phyloP scores from a whole-genome alignment of 129 eudicot species.

The Flaveria ramosissima region DNA sequence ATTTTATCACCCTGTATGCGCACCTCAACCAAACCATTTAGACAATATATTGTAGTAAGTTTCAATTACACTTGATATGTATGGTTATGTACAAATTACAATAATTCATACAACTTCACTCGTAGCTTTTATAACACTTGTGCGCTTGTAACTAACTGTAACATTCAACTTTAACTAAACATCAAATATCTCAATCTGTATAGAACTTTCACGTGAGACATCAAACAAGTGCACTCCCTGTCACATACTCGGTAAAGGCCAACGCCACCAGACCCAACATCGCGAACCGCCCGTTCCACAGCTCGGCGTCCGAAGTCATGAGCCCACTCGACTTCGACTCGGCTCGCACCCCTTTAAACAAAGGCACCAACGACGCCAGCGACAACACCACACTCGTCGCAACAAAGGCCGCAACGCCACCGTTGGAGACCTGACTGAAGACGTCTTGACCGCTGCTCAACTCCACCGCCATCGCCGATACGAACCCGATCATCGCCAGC shows the following conservation, averaged over 20 bases:
- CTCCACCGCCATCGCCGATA: slow-evolving; percentile 69
- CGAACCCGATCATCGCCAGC: slow-evolving; percentile 84
- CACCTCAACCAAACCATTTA: no score
- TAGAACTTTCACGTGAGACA: neutral
- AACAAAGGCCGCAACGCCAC: slow-evolving; percentile 62
- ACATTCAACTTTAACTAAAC: no score
- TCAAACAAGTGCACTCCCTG: slow-evolving; percentile 64
- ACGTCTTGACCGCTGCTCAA: slow-evolving; percentile 58
- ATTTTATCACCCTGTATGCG: no score
- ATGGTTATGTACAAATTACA: no score
- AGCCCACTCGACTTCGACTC: slow-evolving; percentile 60
- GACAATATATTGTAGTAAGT: no score
- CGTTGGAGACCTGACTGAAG: slow-evolving; percentile 61
- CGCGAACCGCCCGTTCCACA: slow-evolving; percentile 83
- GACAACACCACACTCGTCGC: slow-evolving; percentile 60
- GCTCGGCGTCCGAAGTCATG: slow-evolving; percentile 83
- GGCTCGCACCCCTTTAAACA: slow-evolving; percentile 64
- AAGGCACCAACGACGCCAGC: slow-evolving; percentile 71
- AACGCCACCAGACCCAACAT: slow-evolving; percentile 87
- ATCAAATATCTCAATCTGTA: no score
- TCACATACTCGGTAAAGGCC: slow-evolving; percentile 77
- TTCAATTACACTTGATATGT: no score
- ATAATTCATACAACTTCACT: no score
- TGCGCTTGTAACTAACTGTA: no score
- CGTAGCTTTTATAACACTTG: no score